These are phyloP conservation scores for Podosphaera aphanis DNA, from an alignment of 2,329 filamentous ascomycete species.

Conservation along the genomic window DNA sequence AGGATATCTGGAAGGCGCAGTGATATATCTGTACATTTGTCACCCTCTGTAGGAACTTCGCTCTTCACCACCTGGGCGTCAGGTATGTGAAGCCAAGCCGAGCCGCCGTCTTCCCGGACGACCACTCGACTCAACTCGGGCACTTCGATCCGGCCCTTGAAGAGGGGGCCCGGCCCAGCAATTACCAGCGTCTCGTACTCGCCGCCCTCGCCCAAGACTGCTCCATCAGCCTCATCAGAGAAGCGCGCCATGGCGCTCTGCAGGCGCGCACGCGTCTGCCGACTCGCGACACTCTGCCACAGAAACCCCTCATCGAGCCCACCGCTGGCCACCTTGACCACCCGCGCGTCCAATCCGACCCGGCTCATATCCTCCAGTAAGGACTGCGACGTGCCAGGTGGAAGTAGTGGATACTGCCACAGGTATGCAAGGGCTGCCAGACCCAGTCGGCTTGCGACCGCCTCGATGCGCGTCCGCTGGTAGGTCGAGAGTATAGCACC, in stretches of 20 bases:
- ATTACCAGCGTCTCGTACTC: constrained; percentile 89
- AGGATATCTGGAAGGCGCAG: constrained; percentile 40
- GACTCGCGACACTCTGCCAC: constrained; percentile 54
- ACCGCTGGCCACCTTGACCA: constrained; percentile 85
- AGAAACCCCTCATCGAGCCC: constrained; percentile 62
- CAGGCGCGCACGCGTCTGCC: constrained; percentile 23
- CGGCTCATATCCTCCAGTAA: constrained; percentile 63
- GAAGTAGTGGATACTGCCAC: constrained; percentile 71
- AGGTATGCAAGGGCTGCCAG: constrained; percentile 66
- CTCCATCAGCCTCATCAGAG: constrained; percentile 38
- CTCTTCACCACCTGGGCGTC: constrained; percentile 23
- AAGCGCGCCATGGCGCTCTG: constrained; percentile 39
- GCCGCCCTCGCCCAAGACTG: constrained; percentile 72
- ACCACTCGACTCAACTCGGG: constrained; percentile 26
- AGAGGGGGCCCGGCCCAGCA: constrained; percentile 50
- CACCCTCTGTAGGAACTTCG: too few species aligned
- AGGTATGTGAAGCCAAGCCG: constrained; percentile 43
- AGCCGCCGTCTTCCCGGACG: constrained; percentile 50
- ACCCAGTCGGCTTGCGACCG: constrained; percentile 63
- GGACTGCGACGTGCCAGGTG: constrained; percentile 22
- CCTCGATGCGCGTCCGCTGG: constrained; percentile 87
- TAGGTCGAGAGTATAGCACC: constrained; percentile 90
- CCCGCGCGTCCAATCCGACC: constrained; percentile 60
- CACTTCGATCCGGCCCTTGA: constrained; percentile 47
- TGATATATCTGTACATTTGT: constrained; percentile 16